phyloP scores from a whole-genome alignment of 176 grass and related monocot genomes.

The Avena sativa region DNA sequence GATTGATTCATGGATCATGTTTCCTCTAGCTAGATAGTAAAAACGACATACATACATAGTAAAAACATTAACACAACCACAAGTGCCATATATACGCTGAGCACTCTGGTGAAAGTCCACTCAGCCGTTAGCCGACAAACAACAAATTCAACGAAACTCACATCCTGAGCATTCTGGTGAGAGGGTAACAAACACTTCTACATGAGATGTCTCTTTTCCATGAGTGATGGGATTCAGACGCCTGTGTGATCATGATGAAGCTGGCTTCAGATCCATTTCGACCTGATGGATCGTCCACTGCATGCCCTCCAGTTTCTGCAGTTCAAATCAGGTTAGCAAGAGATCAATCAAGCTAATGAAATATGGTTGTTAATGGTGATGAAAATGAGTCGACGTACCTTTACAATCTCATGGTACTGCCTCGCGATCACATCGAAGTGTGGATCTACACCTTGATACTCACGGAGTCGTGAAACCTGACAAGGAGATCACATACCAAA shows the following conservation, averaged over 20 bases:
- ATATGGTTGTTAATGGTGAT: not conserved
- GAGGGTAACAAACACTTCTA: not conserved
- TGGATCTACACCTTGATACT: conserved; percentile 97
- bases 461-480: conserved; percentile 89
- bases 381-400: conserved; percentile 47
- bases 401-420: conserved; percentile 95
- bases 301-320: conserved; percentile 96
- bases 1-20: not conserved
- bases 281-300: conserved; percentile 98
- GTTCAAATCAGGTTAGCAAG: conserved; percentile 18
- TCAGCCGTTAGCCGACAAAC: conserved; percentile 2
- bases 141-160: not conserved
- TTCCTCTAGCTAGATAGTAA: not conserved
- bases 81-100: not conserved
- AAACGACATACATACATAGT: not conserved
- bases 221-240: not conserved
- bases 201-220: not conserved
- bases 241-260: conserved; percentile 52
- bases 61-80: not conserved
- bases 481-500: conserved; percentile 22
- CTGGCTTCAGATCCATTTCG: conserved; percentile 92
- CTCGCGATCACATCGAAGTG: conserved; percentile 96
- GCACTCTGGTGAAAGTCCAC: conserved; percentile 24
- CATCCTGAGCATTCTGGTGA: not conserved
- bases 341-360: not conserved